Evolutionary conservation across 139 green algal species (phyloP).

Genomic region (Coelastrella sp.): DNA sequence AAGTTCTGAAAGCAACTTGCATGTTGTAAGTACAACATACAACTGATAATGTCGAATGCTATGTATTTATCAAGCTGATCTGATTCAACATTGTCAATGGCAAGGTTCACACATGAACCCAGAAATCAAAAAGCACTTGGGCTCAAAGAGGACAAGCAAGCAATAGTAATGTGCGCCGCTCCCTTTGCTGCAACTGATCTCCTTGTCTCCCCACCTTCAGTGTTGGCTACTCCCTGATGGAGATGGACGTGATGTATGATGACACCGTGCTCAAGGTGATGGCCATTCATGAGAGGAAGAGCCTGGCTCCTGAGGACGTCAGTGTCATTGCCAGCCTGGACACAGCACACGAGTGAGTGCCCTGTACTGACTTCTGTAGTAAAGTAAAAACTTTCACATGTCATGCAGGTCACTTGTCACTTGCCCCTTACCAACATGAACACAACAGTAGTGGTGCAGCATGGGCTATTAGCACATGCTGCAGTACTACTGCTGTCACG

Average conservation of each 20-base stretch:
- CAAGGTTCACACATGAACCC: neutral
- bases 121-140: neutral
- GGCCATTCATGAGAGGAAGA: constrained; percentile 29
- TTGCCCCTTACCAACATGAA: too few species aligned
- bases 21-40: too few species aligned
- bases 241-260: constrained; percentile 46
- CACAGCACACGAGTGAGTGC: constrained; percentile 14
- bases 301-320: constrained; percentile 36
- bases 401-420: too few species aligned
- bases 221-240: constrained; percentile 36
- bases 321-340: constrained; percentile 21
- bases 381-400: neutral
- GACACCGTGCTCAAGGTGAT: constrained; percentile 36
- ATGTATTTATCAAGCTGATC: too few species aligned
- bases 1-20: too few species aligned
- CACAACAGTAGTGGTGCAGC: too few species aligned
- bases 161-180: neutral
- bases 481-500: too few species aligned
- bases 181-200: neutral
- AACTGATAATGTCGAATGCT: too few species aligned
- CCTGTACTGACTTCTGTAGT: neutral
- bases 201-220: neutral
- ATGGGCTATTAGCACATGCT: too few species aligned
- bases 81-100: too few species aligned
- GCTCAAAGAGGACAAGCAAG: neutral